These are phyloP conservation scores for Malbranchea cinnamomea DNA, from an alignment of 2,329 filamentous ascomycete genomes.

Conservation along the genomic window DNA sequence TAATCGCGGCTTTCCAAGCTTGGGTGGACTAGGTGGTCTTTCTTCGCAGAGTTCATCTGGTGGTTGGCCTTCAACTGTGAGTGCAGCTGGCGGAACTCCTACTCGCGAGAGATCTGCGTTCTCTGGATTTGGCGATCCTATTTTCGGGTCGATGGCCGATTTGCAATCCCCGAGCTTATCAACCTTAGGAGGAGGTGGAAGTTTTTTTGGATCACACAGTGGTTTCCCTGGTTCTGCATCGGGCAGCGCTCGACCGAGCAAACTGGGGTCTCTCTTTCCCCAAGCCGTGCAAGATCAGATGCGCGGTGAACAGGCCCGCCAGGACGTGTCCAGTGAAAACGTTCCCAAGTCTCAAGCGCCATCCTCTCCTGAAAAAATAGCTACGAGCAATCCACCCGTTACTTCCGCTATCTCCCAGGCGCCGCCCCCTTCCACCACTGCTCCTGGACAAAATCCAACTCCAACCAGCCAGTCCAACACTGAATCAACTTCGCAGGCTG, in stretches of 20 bases:
- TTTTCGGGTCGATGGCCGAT: constrained; percentile 65
- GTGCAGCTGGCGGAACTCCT: constrained; percentile 63
- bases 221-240: constrained; percentile 39
- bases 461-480: constrained; percentile 16
- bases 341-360: too few species aligned
- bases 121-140: constrained; percentile 40
- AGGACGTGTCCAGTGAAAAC: constrained; percentile 43
- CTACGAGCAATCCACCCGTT: constrained; percentile 17
- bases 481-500: constrained; percentile 18
- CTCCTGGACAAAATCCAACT: constrained; percentile 15
- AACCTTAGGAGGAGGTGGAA: constrained; percentile 26
- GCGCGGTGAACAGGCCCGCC: constrained; percentile 46
- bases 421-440: constrained; percentile 22
- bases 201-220: constrained; percentile 51
- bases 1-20: constrained; percentile 50
- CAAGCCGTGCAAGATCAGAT: constrained; percentile 82
- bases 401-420: constrained; percentile 20
- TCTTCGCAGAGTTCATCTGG: constrained; percentile 37
- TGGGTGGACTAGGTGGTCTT: constrained; percentile 38
- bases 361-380: constrained; percentile 17
- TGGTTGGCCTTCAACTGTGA: constrained; percentile 41
- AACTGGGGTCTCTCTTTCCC: constrained; percentile 77
- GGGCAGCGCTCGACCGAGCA: constrained; percentile 61
- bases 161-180: constrained; percentile 41
- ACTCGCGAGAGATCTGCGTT: constrained; percentile 40